A percentile compares a stretch with the other conserved stretches of the same genome.
Evolutionary conservation across 176 grass and related monocot species (phyloP).

Genomic region (Neostapfia colusana): DNA sequence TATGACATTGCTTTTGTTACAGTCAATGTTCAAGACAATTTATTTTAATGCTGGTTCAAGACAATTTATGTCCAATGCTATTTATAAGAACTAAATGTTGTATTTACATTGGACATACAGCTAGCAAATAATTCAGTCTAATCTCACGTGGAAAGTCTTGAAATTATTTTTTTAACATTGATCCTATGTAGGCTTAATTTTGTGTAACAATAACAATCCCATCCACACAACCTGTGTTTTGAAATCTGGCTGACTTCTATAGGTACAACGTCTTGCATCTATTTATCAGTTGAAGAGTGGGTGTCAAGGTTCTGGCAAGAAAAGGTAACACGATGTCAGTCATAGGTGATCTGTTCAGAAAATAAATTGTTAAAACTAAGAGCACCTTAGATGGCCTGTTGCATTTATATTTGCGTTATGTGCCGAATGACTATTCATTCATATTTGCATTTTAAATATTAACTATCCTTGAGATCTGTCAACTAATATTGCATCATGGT

Average conservation of each 20-base stretch:
- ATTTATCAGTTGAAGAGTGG: slow-evolving; percentile 80
- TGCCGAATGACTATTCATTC: background rate
- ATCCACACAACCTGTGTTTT: slow-evolving; percentile 6
- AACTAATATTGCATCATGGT: background rate
- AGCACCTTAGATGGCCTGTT: background rate
- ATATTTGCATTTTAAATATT: slow-evolving; percentile 10
- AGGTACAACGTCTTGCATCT: slow-evolving; percentile 85
- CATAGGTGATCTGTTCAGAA: background rate
- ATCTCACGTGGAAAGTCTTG: background rate
- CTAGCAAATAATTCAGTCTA: background rate
- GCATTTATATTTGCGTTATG: background rate
- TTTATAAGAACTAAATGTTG: background rate
- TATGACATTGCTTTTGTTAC: background rate
- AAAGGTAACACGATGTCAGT: slow-evolving; percentile 51
- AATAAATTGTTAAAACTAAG: slow-evolving; percentile 2
- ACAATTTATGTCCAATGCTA: background rate
- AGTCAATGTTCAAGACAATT: background rate
- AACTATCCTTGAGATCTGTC: slow-evolving; percentile 9
- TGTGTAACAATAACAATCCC: background rate
- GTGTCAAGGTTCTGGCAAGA: slow-evolving; percentile 89
- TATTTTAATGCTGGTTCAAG: no score
- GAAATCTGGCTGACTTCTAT: slow-evolving; percentile 33
- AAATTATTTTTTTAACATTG: background rate
- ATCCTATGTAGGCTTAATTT: slow-evolving; percentile 1
- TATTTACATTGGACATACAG: background rate